Base-by-base conservation (phyloP, 768 basidiomycete genomes). In the Hypholoma sublateritium region DNA sequence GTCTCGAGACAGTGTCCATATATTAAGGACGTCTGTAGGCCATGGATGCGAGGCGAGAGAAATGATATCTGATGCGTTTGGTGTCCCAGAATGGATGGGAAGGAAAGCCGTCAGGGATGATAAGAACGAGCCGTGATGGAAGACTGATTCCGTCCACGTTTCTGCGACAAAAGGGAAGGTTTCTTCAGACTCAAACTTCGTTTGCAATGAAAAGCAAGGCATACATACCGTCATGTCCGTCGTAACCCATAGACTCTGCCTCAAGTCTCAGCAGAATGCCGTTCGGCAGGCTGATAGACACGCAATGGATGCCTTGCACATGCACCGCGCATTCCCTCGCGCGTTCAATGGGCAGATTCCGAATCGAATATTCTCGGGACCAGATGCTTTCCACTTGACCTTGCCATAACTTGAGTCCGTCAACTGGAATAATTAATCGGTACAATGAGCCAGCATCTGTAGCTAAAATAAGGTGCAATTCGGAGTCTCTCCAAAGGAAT, bases 1-100 rank as follows among this genome's bases (percentile, higher is more conserved):
- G 74, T 97, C 93, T 53, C 93, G 80, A 8, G 95, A 94, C 41
- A 98, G 79, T 1, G 93, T 88, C 84, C 92, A 96, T 19, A 88
- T 75, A 63, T 90, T 79, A 35, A 79, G 81, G 55, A 89, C 77
- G 66, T 90, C 89, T 13, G 87, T 88, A 16, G 89, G 89, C 72
- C 86, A 88, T 41, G 88, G 83, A 69, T 87, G 81, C 43, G 85
- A 85, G 5, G 90, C 82, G 39, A 92, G 75, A 43, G 89, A 84
- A 46, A 94, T 75, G 48, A 91, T 85, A 58, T 88, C 84, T 17
- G 83, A 74, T 5, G 80, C 78, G 49, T 77, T 72, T 32, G 80
- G 68, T 32, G 75, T 66, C 34, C 77, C 65, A 22, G 82, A 72
- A 45, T 81, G 76, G 47, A 84, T 68, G 19, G 86, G 83, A 42